phyloP scores from a whole-genome alignment of 2,329 filamentous ascomycete genomes.

The Trichoderma oligosporum region DNA sequence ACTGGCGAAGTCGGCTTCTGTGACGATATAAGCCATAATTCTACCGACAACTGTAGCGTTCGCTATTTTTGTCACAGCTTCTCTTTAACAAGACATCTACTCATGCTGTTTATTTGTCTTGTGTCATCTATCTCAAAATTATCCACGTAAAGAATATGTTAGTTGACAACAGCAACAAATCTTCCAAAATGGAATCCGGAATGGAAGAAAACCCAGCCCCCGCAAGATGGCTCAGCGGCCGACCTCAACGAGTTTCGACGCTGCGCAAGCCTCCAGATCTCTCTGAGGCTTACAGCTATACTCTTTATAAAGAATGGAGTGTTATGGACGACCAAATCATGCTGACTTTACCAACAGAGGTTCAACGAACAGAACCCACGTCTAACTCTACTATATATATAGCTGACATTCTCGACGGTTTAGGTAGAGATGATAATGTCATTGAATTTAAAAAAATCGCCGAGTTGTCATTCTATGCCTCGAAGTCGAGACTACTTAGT shows the following conservation, averaged over 20 bases:
- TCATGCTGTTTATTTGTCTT: too few relatives aligned
- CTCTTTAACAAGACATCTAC: too few relatives aligned
- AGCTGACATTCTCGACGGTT: background rate
- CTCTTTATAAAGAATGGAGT: background rate
- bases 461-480: background rate
- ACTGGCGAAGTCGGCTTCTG: too few relatives aligned
- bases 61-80: too few relatives aligned
- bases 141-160: too few relatives aligned
- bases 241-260: background rate
- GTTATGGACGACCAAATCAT: constrained; percentile 17
- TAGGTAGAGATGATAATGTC: background rate
- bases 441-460: background rate
- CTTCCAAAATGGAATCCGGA: background rate
- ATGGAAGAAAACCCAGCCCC: background rate
- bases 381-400: background rate
- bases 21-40: too few relatives aligned
- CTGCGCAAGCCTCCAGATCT: background rate
- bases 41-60: too few relatives aligned
- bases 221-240: constrained; percentile 5
- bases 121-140: too few relatives aligned
- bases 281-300: background rate
- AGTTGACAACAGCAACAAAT: too few relatives aligned
- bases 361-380: too few relatives aligned
- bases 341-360: background rate
- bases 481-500: constrained; percentile 1